Evolutionary conservation across 805 yeast genomes (phyloP).

Genomic region (Kodamaea lidongshanica): DNA sequence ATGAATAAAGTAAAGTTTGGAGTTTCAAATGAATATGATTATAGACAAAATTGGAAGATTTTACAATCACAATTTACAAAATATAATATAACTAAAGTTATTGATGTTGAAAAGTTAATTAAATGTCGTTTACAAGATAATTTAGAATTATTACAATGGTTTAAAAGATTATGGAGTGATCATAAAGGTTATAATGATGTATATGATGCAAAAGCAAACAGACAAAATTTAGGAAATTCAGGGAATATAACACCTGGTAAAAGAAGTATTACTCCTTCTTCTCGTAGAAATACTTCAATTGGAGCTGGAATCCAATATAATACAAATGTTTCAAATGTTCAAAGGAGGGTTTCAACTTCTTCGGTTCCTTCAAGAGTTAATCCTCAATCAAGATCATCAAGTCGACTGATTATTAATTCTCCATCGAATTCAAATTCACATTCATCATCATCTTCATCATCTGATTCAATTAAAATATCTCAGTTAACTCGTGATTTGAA

Average conservation of each 20-base stretch:
- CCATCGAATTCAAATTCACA: background rate
- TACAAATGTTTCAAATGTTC: too few species aligned
- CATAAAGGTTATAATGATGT: conserved; percentile 52
- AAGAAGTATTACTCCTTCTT: conserved; percentile 1
- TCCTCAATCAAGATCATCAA: too few species aligned
- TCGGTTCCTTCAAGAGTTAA: too few species aligned
- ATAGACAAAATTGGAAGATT: conserved; percentile 73
- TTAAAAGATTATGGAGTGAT: conserved; percentile 76
- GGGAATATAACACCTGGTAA: conserved; percentile 4
- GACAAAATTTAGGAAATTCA: conserved; percentile 11
- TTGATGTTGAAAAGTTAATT: conserved; percentile 75
- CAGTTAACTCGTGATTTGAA: conserved; percentile 36
- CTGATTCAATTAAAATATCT: conserved; percentile 8
- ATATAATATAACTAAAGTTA: conserved; percentile 63
- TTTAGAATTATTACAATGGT: conserved; percentile 91
- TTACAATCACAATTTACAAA: conserved; percentile 73
- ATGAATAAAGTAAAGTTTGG: conserved; percentile 71
- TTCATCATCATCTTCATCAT: background rate
- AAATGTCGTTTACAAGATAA: conserved; percentile 92
- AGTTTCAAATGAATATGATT: conserved; percentile 68
- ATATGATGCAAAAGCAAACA: conserved; percentile 56
- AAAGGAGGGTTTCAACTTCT: too few species aligned
- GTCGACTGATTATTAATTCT: too few species aligned
- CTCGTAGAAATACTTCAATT: conserved; percentile 4
- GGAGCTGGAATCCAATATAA: conserved; percentile 3